Base-by-base conservation (phyloP, 257 asterid species). In the Solanum verrucosum region DNA sequence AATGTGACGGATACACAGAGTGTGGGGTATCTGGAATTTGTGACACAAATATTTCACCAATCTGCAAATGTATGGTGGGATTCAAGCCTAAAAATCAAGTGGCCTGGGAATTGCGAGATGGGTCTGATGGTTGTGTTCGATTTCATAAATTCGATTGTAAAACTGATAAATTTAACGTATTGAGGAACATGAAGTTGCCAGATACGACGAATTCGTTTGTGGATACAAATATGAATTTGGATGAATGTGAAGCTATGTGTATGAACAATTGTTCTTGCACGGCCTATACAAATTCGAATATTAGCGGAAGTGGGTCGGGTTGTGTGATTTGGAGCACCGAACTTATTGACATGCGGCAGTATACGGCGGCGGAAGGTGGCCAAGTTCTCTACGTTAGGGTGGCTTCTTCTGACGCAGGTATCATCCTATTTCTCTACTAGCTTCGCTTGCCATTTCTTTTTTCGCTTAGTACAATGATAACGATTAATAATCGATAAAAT, bases 321-420 rank as follows among this genome's bases (percentile, higher is more conserved):
- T 97, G 99, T 78, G 98, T 91, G 2, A 84, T 93, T 83, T 97
- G 99, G 99, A 84, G 92, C 65, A 70, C 70, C 37, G 96, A 93
- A 74, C 92, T 97, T 35, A 78, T 94, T 56, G 99, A 97, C 34
- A 91, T 97, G 98, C 60, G 99, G 92, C 98, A 93, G 92, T 97
- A 92, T 83, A 93, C 98, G 83, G 91, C 87, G 84, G 85, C 93
- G 16, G 98, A 94, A 68, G 98, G 98, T 75, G 99, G 98, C 18
- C 98, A 97, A 91, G 90, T 91, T 70, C 93, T 96, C 12, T 92
- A 94, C 72, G 87, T 94, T 52, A 92, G 98, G 85, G 94, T 93
- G 42, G 90, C 99, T 4, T 93, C 94, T 29, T 87, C 94, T 6
- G 96, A 93, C 79, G 89, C 92, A 90, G 98, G 99, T 97, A 92